phyloP scores from a whole-genome alignment of 2,329 filamentous ascomycete genomes.

The Ceratocystis diversiconidia region DNA sequence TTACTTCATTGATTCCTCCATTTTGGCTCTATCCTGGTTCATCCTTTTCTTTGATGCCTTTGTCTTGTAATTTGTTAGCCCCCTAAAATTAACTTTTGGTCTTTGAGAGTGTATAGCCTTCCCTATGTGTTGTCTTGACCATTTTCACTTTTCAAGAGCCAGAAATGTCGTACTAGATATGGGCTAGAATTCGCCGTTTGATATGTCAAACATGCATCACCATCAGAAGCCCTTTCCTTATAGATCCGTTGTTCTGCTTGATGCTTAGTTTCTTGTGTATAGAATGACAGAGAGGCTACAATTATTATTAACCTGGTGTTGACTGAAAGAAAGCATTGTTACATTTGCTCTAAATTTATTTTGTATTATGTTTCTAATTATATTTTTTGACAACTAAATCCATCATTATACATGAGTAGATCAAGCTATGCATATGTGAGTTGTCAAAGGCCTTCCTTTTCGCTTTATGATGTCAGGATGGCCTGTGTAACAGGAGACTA shows the following conservation, averaged over 20 bases:
- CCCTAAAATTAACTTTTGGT: neutral
- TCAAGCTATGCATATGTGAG: neutral
- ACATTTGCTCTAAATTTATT: neutral
- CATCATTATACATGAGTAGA: neutral
- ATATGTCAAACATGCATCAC: neutral
- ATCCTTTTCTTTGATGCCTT: neutral
- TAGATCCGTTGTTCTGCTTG: neutral
- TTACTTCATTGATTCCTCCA: constrained; percentile 1
- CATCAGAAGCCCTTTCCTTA: neutral
- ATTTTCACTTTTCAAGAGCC: too few species aligned
- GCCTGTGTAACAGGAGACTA: neutral
- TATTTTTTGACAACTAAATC: neutral
- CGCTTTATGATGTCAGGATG: neutral
- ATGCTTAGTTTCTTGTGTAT: neutral
- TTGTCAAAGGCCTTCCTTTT: too few species aligned
- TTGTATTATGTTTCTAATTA: neutral
- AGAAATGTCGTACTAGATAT: neutral
- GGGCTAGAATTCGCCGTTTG: neutral
- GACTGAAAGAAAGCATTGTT: neutral
- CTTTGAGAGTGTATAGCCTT: neutral
- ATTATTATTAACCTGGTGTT: neutral
- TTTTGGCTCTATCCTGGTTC: neutral
- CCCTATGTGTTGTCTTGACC: neutral
- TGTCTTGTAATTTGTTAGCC: neutral
- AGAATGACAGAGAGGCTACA: neutral